Conservation (phyloP, 768 basidiomycete genomes). For the Sutorius australiensis region DNA sequence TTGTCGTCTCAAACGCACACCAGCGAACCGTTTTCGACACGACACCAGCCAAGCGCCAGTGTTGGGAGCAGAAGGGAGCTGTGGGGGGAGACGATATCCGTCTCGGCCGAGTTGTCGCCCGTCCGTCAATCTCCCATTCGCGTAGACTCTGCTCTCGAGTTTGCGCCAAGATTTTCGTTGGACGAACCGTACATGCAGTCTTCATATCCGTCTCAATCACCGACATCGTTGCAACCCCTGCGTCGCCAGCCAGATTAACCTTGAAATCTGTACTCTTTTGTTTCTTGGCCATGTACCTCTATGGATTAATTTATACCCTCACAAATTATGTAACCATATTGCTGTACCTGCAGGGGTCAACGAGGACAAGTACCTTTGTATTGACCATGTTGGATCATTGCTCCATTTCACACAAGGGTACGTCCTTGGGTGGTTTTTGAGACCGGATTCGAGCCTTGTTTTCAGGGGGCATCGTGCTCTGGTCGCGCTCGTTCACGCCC, state of each 20-base stretch:
- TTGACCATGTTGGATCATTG: constrained; percentile 85
- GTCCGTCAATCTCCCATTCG: constrained; percentile 7
- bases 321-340: constrained; percentile 3
- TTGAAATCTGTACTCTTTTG: constrained; percentile 3
- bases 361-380: no score
- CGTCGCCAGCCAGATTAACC: constrained; percentile 22
- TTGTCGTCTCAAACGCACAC: constrained; percentile 10
- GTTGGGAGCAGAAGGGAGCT: constrained; percentile 19
- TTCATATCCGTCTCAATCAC: constrained; percentile 4
- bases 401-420: constrained; percentile 93
- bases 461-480: constrained; percentile 86
- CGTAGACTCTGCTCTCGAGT: constrained; percentile 5
- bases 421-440: not conserved
- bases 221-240: constrained; percentile 20
- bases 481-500: constrained; percentile 94
- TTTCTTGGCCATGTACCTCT: not conserved
- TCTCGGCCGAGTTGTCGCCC: constrained; percentile 1
- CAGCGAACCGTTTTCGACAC: constrained; percentile 1
- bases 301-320: constrained; percentile 7
- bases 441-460: constrained; percentile 6
- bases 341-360: not conserved
- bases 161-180: constrained; percentile 13
- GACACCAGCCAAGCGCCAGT: constrained; percentile 10
- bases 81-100: constrained; percentile 21
- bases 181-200: constrained; percentile 6